Evolutionary conservation across 163 green algal species (phyloP).

Genomic region (Chlorella variabilis): DNA sequence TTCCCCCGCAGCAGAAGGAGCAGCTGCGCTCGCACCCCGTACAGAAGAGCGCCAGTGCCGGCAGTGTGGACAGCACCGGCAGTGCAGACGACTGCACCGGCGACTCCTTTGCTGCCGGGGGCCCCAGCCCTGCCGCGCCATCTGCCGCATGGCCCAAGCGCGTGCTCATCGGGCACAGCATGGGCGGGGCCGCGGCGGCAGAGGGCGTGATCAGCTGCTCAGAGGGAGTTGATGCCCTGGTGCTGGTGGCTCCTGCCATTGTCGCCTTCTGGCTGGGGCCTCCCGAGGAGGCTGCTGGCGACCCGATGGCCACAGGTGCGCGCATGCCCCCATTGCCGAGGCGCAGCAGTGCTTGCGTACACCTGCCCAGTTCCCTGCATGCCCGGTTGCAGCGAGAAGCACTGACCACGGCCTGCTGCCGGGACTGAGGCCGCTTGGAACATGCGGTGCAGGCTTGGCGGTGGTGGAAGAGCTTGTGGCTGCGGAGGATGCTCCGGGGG

Average conservation of each 20-base stretch:
- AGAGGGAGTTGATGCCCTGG: conserved; percentile 61
- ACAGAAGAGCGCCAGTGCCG: background rate
- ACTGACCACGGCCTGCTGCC: no score
- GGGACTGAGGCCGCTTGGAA: no score
- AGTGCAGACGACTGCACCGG: background rate
- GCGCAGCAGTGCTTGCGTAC: no score
- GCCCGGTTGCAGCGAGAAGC: no score
- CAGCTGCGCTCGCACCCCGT: background rate
- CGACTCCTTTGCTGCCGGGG: no score
- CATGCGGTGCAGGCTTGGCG: conserved; percentile 29
- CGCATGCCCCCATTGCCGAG: no score
- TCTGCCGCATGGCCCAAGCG: conserved; percentile 20
- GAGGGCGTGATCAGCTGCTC: conserved; percentile 62
- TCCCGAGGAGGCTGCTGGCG: background rate
- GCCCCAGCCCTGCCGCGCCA: no score
- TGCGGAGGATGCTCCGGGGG: conserved; percentile 25
- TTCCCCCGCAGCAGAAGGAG: background rate
- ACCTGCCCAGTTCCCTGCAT: no score
- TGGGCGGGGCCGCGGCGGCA: conserved; percentile 76
- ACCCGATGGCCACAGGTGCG: conserved; percentile 9
- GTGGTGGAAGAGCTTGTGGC: conserved; percentile 50
- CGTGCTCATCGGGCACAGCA: conserved; percentile 81
- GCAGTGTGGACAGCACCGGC: background rate
- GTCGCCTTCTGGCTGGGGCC: conserved; percentile 50
- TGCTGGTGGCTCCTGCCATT: conserved; percentile 85